Percentiles rank a stretch among this genome's conserved stretches.
Evolutionary conservation across 768 basidiomycete genomes (phyloP).

Genomic region (Pleurotus tuber-regium): DNA sequence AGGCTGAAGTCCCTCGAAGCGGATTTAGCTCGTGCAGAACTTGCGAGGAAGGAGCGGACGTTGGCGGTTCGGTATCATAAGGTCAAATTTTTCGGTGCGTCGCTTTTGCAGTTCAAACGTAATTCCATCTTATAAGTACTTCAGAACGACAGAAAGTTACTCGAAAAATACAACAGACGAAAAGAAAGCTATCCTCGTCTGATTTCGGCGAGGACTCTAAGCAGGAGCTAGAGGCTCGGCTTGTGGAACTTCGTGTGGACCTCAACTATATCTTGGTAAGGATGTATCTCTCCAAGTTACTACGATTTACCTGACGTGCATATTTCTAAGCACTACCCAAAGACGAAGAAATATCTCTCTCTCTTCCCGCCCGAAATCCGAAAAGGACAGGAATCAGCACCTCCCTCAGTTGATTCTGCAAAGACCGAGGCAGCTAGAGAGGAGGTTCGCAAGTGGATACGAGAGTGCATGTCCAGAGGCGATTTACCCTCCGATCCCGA

Average conservation of each 20-base stretch:
- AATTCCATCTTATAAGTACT: not conserved
- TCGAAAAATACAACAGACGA: conserved; percentile 72
- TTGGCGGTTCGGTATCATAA: conserved; percentile 82
- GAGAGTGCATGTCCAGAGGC: conserved; percentile 56
- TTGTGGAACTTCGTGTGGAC: conserved; percentile 75
- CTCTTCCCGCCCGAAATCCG: conserved; percentile 76
- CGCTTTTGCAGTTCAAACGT: not conserved
- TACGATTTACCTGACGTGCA: not conserved
- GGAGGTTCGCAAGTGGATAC: conserved; percentile 58
- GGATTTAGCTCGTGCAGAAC: conserved; percentile 66
- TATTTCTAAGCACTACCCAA: conserved; percentile 72
- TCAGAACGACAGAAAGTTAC: conserved; percentile 85
- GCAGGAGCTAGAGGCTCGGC: conserved; percentile 40
- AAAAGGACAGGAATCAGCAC: conserved; percentile 27
- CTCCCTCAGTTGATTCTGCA: conserved; percentile 22
- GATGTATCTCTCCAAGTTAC: not conserved
- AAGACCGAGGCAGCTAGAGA: conserved; percentile 51
- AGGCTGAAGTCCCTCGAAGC: conserved; percentile 70
- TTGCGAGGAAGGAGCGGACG: conserved; percentile 63
- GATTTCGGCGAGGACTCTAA: conserved; percentile 30
- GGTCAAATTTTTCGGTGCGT: conserved; percentile 91
- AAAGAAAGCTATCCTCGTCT: conserved; percentile 42
- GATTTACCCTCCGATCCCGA: conserved; percentile 65
- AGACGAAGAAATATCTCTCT: conserved; percentile 84
- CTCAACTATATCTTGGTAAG: conserved; percentile 85